Evolutionary conservation across 345 rosid species (phyloP).

Genomic region (Erysimum cheiranthoides): DNA sequence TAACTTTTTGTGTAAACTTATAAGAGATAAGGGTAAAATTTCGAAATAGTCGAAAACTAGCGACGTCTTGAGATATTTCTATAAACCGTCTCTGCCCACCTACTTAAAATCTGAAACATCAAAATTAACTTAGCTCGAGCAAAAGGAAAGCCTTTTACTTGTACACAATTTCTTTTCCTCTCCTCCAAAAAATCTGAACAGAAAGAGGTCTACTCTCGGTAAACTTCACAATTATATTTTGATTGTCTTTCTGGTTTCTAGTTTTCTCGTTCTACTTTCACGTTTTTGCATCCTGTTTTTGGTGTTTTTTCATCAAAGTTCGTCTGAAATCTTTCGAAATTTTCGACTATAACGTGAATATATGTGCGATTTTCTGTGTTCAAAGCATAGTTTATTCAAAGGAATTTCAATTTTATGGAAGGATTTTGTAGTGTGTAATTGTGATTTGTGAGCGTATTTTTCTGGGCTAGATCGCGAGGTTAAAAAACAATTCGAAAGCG

Average conservation of each 20-base stretch:
- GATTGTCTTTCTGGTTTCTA: not conserved
- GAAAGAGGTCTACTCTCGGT: slow-evolving; percentile 13
- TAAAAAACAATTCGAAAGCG: not conserved
- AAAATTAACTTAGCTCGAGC: not conserved
- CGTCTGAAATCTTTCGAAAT: slow-evolving; percentile 7
- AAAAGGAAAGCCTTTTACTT: not conserved
- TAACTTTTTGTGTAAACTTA: not conserved
- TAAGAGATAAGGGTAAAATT: not conserved
- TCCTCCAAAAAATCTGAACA: not conserved
- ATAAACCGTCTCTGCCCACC: not conserved
- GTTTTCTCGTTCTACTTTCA: not conserved
- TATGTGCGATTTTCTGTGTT: not conserved
- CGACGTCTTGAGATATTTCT: not conserved
- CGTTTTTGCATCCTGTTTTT: not conserved
- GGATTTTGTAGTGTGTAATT: not conserved
- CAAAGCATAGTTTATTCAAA: not conserved
- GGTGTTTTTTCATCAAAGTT: not conserved
- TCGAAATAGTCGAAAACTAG: slow-evolving; percentile 17
- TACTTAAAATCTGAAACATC: no score
- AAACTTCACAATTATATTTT: not conserved
- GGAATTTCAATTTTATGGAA: not conserved
- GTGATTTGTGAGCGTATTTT: not conserved
- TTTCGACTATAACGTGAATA: slow-evolving; percentile 9
- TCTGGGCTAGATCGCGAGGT: slow-evolving; percentile 9
- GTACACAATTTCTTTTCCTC: not conserved